Conservation (phyloP, 1,139 yeast genomes). For the Blastobotrys arbuscula region DNA sequence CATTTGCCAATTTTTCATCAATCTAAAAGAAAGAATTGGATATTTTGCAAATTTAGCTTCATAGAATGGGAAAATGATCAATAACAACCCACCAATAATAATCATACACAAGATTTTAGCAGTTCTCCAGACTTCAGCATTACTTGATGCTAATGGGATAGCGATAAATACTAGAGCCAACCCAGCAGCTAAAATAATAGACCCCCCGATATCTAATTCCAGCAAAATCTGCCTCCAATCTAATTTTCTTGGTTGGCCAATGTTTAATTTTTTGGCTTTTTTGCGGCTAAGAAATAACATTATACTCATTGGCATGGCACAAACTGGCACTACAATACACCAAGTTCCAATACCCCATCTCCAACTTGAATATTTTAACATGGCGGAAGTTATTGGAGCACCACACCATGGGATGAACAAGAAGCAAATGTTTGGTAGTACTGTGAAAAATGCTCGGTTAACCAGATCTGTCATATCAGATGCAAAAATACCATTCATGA, state of each 20-base stretch:
- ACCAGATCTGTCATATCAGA: conserved; percentile 38
- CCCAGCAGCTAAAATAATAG: conserved; percentile 17
- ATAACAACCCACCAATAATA: conserved; percentile 14
- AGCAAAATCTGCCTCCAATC: conserved; percentile 9
- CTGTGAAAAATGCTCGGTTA: conserved; percentile 36
- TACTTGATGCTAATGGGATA: conserved; percentile 18
- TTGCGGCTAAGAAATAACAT: conserved; percentile 15
- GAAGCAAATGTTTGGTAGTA: conserved; percentile 30
- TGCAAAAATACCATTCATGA: conserved; percentile 36
- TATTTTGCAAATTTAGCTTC: conserved; percentile 14
- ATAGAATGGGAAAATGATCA: conserved; percentile 15
- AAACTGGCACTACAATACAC: conserved; percentile 65
- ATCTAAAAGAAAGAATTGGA: conserved; percentile 14
- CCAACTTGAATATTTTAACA: conserved; percentile 39
- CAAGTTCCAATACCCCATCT: conserved; percentile 69
- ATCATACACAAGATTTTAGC: conserved; percentile 14
- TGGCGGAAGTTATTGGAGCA: conserved; percentile 17
- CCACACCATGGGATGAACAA: conserved; percentile 18
- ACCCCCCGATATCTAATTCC: conserved; percentile 19
- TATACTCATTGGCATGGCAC: conserved; percentile 47
- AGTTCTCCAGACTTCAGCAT: conserved; percentile 13
- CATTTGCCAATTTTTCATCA: conserved; percentile 12
- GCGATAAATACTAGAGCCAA: conserved; percentile 19
- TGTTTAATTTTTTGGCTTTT: conserved; percentile 14
- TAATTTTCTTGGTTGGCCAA: conserved; percentile 1